Conservation (phyloP, 2,329 filamentous ascomycete species). For the Acrodontium crateriforme region DNA sequence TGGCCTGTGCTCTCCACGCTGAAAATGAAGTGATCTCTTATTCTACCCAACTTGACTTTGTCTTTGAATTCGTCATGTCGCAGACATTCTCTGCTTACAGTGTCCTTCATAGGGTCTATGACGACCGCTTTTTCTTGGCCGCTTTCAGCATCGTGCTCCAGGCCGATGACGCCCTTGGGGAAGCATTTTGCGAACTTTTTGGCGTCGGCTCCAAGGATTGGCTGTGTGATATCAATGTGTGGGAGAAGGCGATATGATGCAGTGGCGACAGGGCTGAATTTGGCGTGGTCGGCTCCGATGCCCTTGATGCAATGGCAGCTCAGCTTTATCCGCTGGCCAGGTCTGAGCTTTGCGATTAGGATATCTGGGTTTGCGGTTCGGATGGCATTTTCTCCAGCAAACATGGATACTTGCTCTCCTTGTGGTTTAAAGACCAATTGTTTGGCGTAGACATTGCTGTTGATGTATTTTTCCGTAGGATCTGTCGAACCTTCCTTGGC, state of each 20-base stretch:
- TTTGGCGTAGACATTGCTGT: constrained; percentile 50
- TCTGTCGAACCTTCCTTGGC: constrained; percentile 63
- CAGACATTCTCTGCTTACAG: constrained; percentile 83
- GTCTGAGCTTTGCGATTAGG: constrained; percentile 82
- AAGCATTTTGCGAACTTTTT: constrained; percentile 86
- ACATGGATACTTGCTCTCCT: constrained; percentile 55
- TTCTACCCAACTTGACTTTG: constrained; percentile 84
- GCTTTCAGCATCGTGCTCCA: constrained; percentile 50
- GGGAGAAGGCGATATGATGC: constrained; percentile 86
- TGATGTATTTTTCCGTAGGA: constrained; percentile 69
- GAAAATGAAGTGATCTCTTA: constrained; percentile 96
- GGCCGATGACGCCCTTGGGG: constrained; percentile 68
- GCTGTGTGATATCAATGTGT: constrained; percentile 66
- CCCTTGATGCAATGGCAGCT: constrained; percentile 93
- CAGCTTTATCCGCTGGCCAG: constrained; percentile 73
- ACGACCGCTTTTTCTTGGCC: constrained; percentile 84
- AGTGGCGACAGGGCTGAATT: constrained; percentile 92
- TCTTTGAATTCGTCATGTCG: constrained; percentile 85
- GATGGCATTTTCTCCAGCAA: constrained; percentile 49
- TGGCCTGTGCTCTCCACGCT: constrained; percentile 89
- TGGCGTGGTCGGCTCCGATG: constrained; percentile 84
- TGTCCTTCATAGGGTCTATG: constrained; percentile 78
- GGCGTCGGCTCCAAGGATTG: constrained; percentile 77
- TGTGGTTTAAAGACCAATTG: constrained; percentile 59
- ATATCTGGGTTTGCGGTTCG: constrained; percentile 79